phyloP scores from a whole-genome alignment of 345 rosid species.

The Pugionium dolabratum region DNA sequence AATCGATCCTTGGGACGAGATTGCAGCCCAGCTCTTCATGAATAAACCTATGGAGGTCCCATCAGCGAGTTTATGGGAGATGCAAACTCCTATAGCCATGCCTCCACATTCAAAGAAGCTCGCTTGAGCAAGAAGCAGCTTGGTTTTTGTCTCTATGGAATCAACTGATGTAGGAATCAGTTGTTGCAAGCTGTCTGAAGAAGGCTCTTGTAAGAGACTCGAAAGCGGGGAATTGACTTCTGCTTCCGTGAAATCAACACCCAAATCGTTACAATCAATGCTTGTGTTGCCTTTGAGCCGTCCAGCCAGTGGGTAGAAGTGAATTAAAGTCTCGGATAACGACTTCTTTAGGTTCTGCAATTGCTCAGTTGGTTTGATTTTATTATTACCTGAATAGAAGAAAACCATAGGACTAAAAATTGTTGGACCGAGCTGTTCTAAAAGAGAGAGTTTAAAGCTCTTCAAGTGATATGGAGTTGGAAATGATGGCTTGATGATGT shows the following conservation, averaged over 20 bases:
- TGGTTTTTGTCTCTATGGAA: conserved; percentile 21
- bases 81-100: conserved; percentile 38
- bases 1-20: conserved; percentile 26
- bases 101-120: conserved; percentile 44
- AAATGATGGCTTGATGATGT: conserved; percentile 47
- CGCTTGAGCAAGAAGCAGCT: conserved; percentile 41
- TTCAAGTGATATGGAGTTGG: conserved; percentile 46
- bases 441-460: conserved; percentile 38
- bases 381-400: conserved; percentile 36
- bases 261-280: conserved; percentile 42
- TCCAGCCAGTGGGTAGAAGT: conserved; percentile 50
- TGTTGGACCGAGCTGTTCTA: conserved; percentile 50
- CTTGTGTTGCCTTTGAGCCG: conserved; percentile 31
- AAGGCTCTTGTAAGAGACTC: conserved; percentile 28
- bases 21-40: conserved; percentile 43
- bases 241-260: conserved; percentile 45
- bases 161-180: conserved; percentile 43
- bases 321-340: conserved; percentile 47
- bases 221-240: conserved; percentile 36
- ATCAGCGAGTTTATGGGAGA: conserved; percentile 41
- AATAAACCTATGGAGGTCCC: conserved; percentile 26
- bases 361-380: conserved; percentile 23
- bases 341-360: conserved; percentile 41
- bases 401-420: conserved; percentile 39
- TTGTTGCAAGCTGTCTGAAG: conserved; percentile 27